A percentile compares a stretch with the other conserved stretches of the same genome.
These are phyloP conservation scores for Phytopythium montanum DNA, from an alignment of 352 stramenopile genomes.

Conservation along the genomic window DNA sequence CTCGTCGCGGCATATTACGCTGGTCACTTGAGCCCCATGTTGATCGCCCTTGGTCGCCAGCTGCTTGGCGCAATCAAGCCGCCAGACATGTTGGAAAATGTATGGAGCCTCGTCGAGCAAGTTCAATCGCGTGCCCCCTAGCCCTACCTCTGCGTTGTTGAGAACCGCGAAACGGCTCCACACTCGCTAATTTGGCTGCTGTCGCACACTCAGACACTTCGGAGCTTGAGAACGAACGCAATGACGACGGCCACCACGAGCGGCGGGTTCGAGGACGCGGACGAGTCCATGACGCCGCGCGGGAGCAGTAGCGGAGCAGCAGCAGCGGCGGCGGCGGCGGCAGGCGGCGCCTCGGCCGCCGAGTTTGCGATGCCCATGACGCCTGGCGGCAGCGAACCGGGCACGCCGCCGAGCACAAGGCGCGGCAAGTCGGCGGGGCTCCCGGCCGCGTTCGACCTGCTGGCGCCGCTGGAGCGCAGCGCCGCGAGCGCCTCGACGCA, in stretches of 20 bases:
- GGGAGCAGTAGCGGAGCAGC: no score
- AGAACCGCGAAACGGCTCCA: neutral
- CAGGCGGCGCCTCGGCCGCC: constrained; percentile 12
- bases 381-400: constrained; percentile 15
- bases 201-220: neutral
- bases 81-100: constrained; percentile 1
- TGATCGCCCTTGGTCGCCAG: neutral
- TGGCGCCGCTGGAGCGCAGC: neutral
- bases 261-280: neutral
- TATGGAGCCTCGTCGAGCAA: neutral
- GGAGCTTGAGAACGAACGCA: neutral
- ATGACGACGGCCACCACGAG: constrained; percentile 1
- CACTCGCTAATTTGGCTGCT: constrained; percentile 5
- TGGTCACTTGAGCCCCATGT: neutral
- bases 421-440: constrained; percentile 16
- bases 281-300: constrained; percentile 1
- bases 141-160: neutral
- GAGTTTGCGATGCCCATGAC: constrained; percentile 18
- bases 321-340: neutral
- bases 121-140: no score
- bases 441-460: constrained; percentile 10
- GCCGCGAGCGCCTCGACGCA: constrained; percentile 11
- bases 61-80: constrained; percentile 3
- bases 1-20: neutral
- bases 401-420: constrained; percentile 23